Base-by-base conservation (phyloP, 257 asterid species). In the Solanum ossicruentum region DNA sequence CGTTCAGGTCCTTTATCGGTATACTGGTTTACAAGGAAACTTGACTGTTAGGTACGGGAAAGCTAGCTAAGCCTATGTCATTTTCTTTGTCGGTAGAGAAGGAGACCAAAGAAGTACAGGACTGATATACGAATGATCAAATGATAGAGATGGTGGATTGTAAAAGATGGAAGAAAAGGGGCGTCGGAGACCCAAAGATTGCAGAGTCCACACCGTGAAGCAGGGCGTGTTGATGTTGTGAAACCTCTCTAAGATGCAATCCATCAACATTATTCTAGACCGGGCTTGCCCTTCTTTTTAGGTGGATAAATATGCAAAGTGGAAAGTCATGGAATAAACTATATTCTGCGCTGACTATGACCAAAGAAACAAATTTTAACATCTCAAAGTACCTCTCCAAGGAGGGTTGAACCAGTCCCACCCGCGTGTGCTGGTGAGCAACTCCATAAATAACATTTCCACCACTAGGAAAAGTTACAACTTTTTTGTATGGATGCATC, bases 381-480 rank as follows among this genome's bases (percentile, higher is more conserved):
- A 49, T 77, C 41, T 54, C 4, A 26, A 81, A 78, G 69, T 89
- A 95, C 98, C 97, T 92, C 93, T 72, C 96, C 97, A 79, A 88
- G 89, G 4, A 93, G 91, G 84, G 95, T 57, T 57, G 90, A 87
- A 55, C 92, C 97, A 41, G 55, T 55, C 36, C 93, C 97, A 39
- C 94, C 95, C 0, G 92, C 79, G 84, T 95, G 97, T 95, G 97
- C 82, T 93, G 97, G 88, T 93, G 98, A 51, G 94, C 97, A 65
- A 90, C 95, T 26, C 93, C 98, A 78, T 92, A 93, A 26, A 95
- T 84, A 61, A 95, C 87, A 84, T 95, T 88, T 54, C 98, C 98
- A n/a, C 94, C 92, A 26, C 57, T 82, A 6, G 95, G 93, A 60
- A 92, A 82, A 85, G 85, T 80, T 71, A 92, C 32, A 86, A 41